A percentile compares a stretch with the other conserved stretches of the same genome.
Conservation (phyloP, 371 early-diverging fungal genomes). For the Capillidium heterosporum region DNA sequence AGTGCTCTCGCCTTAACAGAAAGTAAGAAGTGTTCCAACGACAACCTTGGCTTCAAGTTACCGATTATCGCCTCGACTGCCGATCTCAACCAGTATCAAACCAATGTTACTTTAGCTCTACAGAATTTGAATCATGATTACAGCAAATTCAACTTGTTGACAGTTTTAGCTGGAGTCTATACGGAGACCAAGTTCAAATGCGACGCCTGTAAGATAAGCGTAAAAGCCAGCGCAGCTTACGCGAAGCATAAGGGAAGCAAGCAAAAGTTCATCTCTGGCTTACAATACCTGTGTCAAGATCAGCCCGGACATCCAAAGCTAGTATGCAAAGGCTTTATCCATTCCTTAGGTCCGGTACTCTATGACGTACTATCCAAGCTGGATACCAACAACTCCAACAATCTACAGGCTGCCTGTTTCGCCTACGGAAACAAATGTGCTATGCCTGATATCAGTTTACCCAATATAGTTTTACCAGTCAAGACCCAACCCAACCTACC, state of each 20-base stretch:
- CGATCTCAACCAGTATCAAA: too few relatives aligned
- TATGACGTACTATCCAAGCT: neutral
- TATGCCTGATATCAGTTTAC: neutral
- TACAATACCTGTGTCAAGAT: neutral
- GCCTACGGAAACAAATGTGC: neutral
- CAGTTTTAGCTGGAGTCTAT: too few relatives aligned
- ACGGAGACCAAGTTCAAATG: neutral
- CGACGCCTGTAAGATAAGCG: neutral
- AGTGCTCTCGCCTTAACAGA: too few relatives aligned
- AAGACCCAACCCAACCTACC: neutral
- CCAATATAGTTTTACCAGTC: neutral
- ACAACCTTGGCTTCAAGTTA: too few relatives aligned
- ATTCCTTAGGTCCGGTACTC: neutral
- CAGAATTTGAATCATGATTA: too few relatives aligned
- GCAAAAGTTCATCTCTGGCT: neutral
- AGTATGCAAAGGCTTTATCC: neutral
- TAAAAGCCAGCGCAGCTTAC: neutral
- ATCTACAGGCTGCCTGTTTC: neutral
- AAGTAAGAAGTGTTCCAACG: too few relatives aligned
- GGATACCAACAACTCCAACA: too few relatives aligned
- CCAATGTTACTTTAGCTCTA: too few relatives aligned
- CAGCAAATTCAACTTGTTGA: too few relatives aligned
- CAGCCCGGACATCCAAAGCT: neutral
- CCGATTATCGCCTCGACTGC: too few relatives aligned
- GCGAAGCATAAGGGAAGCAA: neutral